A percentile compares a stretch with the other conserved stretches of the same genome.
These are phyloP conservation scores for Coemansia sp. DNA, from an alignment of 192 early-diverging fungal genomes.

Conservation along the genomic window DNA sequence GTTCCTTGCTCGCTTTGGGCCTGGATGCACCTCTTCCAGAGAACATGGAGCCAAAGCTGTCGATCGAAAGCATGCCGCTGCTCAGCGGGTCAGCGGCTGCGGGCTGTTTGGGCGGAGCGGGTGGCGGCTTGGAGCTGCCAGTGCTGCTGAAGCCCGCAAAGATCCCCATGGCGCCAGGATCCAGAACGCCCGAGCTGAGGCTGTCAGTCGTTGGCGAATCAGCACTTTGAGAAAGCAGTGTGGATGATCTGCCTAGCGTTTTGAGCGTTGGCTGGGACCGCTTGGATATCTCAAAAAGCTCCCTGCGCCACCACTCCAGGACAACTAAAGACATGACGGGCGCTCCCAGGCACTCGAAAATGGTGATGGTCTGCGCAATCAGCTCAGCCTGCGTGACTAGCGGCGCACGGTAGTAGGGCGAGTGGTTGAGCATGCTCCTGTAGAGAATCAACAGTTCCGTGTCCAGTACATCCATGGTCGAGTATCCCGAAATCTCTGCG, in stretches of 20 bases:
- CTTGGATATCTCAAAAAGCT: slow-evolving; percentile 30
- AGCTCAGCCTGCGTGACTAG: slow-evolving; percentile 40
- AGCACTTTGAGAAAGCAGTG: no score
- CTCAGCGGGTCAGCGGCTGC: slow-evolving; percentile 13
- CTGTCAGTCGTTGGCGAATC: not conserved
- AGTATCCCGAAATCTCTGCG: slow-evolving; percentile 18
- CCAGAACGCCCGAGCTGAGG: slow-evolving; percentile 12
- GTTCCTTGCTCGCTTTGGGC: not conserved
- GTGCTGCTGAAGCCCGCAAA: slow-evolving; percentile 30
- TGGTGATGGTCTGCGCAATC: slow-evolving; percentile 48
- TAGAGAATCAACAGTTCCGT: slow-evolving; percentile 48
- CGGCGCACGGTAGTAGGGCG: slow-evolving; percentile 40
- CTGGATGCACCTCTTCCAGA: not conserved
- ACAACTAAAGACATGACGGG: slow-evolving; percentile 51
- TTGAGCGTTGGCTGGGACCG: not conserved
- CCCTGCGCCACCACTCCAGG: slow-evolving; percentile 49
- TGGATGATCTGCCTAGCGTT: not conserved
- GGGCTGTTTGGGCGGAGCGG: not conserved
- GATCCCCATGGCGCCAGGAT: slow-evolving; percentile 16
- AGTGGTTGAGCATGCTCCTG: slow-evolving; percentile 41
- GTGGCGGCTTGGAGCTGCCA: slow-evolving; percentile 6
- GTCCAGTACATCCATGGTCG: slow-evolving; percentile 39
- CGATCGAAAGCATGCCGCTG: slow-evolving; percentile 28
- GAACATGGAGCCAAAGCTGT: slow-evolving; percentile 34
- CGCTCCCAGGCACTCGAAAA: slow-evolving; percentile 49